A percentile compares a stretch with the other conserved stretches of the same genome.
phyloP scores from a whole-genome alignment of 139 green algal species.

The Picochlorum sp. region DNA sequence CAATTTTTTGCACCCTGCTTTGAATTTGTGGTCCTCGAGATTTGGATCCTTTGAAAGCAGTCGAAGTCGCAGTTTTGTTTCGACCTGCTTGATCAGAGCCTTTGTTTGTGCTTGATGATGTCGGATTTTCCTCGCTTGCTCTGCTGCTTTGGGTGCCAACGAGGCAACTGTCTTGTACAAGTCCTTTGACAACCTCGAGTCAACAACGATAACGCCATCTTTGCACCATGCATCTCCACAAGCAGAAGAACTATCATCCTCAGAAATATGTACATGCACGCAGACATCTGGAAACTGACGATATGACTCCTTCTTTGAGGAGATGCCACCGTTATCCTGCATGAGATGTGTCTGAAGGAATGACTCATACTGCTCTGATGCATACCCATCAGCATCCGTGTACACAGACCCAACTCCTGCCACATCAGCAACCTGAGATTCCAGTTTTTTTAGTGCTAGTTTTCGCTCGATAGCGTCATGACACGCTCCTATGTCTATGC shows the following conservation, averaged over 20 bases:
- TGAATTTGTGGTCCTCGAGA: constrained; percentile 26
- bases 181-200: not conserved
- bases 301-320: not conserved
- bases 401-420: not conserved
- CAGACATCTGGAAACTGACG: not conserved
- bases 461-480: not conserved
- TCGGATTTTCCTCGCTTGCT: not conserved
- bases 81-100: constrained; percentile 20
- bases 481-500: not conserved
- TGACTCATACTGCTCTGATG: not conserved
- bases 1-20: constrained; percentile 29
- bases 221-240: not conserved
- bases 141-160: constrained; percentile 5
- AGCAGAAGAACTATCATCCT: not conserved
- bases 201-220: constrained; percentile 9
- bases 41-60: constrained; percentile 29
- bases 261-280: not conserved
- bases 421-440: not conserved
- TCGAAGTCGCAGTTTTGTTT: constrained; percentile 32
- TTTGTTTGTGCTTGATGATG: constrained; percentile 10
- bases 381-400: not conserved
- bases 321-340: too few relatives aligned
- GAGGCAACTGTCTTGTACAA: constrained; percentile 5
- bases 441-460: not conserved
- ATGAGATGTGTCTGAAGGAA: not conserved